Conservation (phyloP, 805 yeast species). For the Starmerella bacillaris region DNA sequence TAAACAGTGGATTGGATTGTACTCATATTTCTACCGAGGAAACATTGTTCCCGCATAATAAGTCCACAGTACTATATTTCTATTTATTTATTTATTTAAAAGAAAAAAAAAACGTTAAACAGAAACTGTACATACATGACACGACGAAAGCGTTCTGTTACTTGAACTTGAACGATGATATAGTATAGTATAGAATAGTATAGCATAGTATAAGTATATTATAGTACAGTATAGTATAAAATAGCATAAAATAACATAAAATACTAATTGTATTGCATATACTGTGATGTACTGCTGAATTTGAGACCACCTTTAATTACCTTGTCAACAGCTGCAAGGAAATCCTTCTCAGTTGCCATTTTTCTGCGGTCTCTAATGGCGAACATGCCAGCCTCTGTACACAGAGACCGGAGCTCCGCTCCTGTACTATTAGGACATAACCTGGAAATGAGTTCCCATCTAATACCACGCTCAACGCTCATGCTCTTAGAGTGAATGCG, state of each 20-base stretch:
- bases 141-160: no score
- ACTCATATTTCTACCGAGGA: no score
- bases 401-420: slow-evolving; percentile 94
- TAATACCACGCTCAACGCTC: slow-evolving; percentile 92
- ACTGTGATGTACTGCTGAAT: slow-evolving; percentile 90
- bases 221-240: background rate
- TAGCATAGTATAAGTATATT: no score
- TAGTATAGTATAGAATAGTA: no score
- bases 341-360: slow-evolving; percentile 96
- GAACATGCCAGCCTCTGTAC: slow-evolving; percentile 99
- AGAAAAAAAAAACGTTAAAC: no score
- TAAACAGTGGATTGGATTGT: no score
- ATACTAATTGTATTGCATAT: slow-evolving; percentile 95
- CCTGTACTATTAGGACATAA: slow-evolving; percentile 97
- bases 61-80: background rate
- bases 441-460: slow-evolving; percentile 97
- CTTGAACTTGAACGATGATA: no score
- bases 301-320: slow-evolving; percentile 97
- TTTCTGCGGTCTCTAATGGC: slow-evolving; percentile 96
- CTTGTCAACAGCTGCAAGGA: slow-evolving; percentile 92
- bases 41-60: slow-evolving; percentile 1
- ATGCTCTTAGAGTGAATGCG: slow-evolving; percentile 92
- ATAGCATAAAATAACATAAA: background rate
- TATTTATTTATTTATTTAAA: no score
- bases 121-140: no score